Conservation (phyloP, 345 rosid genomes). For the Eucalyptus marginata region DNA sequence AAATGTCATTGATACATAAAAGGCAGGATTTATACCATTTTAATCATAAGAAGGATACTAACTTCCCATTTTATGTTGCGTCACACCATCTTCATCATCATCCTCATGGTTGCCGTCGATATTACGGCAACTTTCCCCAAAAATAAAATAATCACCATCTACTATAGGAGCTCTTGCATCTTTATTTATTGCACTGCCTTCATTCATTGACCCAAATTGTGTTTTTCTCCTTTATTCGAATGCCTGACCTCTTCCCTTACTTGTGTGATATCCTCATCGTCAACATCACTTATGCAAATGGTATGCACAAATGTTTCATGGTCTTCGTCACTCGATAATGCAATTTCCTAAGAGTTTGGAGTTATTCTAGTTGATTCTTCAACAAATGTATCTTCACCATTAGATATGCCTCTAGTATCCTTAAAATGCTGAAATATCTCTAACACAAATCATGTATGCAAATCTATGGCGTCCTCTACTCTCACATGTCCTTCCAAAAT, state of each 20-base stretch:
- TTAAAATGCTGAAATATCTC: background rate
- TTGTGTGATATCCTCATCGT: background rate
- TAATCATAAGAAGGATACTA: background rate
- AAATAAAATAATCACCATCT: background rate
- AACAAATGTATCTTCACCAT: background rate
- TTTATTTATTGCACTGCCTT: accelerated
- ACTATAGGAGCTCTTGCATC: accelerated
- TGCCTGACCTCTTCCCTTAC: background rate
- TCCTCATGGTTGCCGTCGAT: accelerated
- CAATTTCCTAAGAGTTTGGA: background rate
- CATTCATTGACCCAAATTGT: background rate
- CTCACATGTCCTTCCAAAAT: no score
- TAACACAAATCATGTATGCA: no score
- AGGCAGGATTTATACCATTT: background rate
- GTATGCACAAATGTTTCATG: background rate
- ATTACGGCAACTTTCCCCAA: background rate
- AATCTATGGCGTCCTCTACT: no score
- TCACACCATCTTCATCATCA: background rate
- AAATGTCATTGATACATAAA: background rate
- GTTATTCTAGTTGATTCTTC: background rate
- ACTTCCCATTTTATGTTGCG: accelerated
- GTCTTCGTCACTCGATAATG: accelerated
- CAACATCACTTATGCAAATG: background rate
- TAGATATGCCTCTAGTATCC: no score
- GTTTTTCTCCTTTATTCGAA: background rate